These are phyloP conservation scores for Leptographium lundbergii DNA, from an alignment of 2,329 filamentous ascomycete genomes.

Conservation along the genomic window DNA sequence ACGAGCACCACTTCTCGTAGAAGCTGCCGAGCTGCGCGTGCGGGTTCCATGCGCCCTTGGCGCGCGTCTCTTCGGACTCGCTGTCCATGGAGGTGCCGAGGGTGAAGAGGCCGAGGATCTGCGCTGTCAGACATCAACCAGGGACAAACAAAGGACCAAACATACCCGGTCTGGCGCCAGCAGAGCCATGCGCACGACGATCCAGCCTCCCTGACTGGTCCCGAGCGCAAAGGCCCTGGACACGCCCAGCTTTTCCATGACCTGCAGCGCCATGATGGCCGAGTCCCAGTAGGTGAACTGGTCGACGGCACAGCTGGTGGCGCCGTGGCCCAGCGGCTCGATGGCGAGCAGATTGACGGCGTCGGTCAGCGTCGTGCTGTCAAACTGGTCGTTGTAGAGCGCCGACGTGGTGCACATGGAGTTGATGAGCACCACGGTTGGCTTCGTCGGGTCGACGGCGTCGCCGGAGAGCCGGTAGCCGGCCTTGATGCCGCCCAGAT, in stretches of 20 bases:
- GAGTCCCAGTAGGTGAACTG: slow-evolving; percentile 45
- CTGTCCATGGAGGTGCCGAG: slow-evolving; percentile 37
- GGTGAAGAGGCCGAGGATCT: slow-evolving; percentile 32
- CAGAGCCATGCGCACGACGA: slow-evolving; percentile 37
- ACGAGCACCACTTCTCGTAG: slow-evolving; percentile 27
- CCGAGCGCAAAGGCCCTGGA: slow-evolving; percentile 36
- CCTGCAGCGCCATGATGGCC: slow-evolving; percentile 40
- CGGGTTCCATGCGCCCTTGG: slow-evolving; percentile 35
- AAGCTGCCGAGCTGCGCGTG: slow-evolving; percentile 28
- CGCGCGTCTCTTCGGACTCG: slow-evolving; percentile 29
- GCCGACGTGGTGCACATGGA: slow-evolving; percentile 32
- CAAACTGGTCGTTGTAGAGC: slow-evolving; percentile 29
- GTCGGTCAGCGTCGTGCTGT: slow-evolving; percentile 23
- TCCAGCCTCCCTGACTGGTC: slow-evolving; percentile 41
- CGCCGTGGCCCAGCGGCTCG: slow-evolving; percentile 36
- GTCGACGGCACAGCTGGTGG: slow-evolving; percentile 27
- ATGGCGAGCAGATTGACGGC: slow-evolving; percentile 34
- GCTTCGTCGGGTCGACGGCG: slow-evolving; percentile 30
- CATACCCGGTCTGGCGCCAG: slow-evolving; percentile 31
- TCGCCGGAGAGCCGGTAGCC: slow-evolving; percentile 20
- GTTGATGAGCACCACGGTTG: slow-evolving; percentile 35
- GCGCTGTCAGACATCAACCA: neutral
- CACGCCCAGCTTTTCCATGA: slow-evolving; percentile 36
- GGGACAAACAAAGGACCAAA: neutral
- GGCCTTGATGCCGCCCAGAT: slow-evolving; percentile 9